phyloP scores from a whole-genome alignment of 345 rosid species.

The Populus tremula region DNA sequence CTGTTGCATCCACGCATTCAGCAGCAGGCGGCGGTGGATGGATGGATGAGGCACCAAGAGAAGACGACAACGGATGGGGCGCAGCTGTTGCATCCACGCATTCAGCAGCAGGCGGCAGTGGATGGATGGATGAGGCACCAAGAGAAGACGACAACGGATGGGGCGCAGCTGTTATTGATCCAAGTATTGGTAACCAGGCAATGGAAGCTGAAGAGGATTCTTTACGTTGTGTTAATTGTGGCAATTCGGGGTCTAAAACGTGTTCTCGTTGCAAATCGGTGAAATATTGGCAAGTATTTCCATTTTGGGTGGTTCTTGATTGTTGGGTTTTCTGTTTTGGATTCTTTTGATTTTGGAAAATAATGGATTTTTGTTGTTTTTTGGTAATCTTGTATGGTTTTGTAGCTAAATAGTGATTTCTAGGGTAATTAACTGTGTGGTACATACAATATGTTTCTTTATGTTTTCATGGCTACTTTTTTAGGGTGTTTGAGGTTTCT shows the following conservation, averaged over 20 bases:
- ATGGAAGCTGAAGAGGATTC: too few relatives aligned
- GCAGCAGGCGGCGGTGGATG: constrained; percentile 32
- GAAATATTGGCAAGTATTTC: constrained; percentile 42
- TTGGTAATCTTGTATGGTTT: background rate
- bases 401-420: background rate
- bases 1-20: constrained; percentile 21
- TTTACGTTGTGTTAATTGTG: constrained; percentile 36
- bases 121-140: constrained; percentile 25
- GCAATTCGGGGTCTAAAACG: constrained; percentile 23
- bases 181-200: too few relatives aligned
- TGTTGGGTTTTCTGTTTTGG: background rate
- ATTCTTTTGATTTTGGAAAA: too few relatives aligned
- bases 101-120: constrained; percentile 29
- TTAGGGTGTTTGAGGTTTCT: too few relatives aligned
- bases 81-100: constrained; percentile 18
- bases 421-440: too few relatives aligned
- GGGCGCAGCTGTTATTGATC: constrained; percentile 12
- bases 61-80: constrained; percentile 39
- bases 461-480: background rate
- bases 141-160: constrained; percentile 36
- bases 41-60: constrained; percentile 24
- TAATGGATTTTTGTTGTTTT: background rate
- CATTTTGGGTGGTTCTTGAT: background rate
- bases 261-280: constrained; percentile 64
- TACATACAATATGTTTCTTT: too few relatives aligned